These are phyloP conservation scores for Alternaria incomplexa DNA, from an alignment of 2,329 filamentous ascomycete genomes.

Conservation along the genomic window DNA sequence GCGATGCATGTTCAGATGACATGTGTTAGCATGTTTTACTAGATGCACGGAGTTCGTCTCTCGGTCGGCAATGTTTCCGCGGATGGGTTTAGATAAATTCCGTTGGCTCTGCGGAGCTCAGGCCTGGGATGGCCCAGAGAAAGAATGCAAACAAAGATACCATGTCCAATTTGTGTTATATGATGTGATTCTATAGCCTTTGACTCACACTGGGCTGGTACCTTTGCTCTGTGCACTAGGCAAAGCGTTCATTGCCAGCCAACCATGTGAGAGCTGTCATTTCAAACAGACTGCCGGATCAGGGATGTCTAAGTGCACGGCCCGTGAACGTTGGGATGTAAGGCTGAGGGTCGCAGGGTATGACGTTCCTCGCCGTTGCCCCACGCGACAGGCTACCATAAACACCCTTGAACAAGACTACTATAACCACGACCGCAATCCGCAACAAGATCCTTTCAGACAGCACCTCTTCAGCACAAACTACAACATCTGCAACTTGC, in stretches of 20 bases:
- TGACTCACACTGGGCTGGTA: slow-evolving; percentile 7
- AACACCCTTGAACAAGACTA: slow-evolving; percentile 11
- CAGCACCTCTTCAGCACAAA: not conserved
- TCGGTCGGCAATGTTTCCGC: slow-evolving; percentile 5
- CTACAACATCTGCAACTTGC: not conserved
- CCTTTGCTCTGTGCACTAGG: not conserved
- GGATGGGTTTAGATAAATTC: slow-evolving; percentile 8
- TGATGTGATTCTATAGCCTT: not conserved
- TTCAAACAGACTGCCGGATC: not conserved
- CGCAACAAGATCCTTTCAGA: not conserved
- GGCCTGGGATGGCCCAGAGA: not conserved
- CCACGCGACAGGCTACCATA: slow-evolving; percentile 14
- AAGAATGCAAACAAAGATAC: slow-evolving; percentile 9
- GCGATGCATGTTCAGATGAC: slow-evolving; percentile 10
- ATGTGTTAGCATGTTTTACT: slow-evolving; percentile 14
- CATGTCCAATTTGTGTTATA: slow-evolving; percentile 1
- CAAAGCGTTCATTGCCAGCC: not conserved
- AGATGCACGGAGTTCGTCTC: slow-evolving; percentile 7
- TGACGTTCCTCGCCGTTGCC: slow-evolving; percentile 22
- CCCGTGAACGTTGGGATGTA: slow-evolving; percentile 1
- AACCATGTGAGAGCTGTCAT: not conserved
- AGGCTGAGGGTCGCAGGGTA: not conserved
- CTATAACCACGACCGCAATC: slow-evolving; percentile 7
- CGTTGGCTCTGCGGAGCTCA: not conserved
- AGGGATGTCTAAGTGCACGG: not conserved